Evolutionary conservation across 2,329 filamentous ascomycete genomes (phyloP).

Genomic region (Alternaria metachromatica): DNA sequence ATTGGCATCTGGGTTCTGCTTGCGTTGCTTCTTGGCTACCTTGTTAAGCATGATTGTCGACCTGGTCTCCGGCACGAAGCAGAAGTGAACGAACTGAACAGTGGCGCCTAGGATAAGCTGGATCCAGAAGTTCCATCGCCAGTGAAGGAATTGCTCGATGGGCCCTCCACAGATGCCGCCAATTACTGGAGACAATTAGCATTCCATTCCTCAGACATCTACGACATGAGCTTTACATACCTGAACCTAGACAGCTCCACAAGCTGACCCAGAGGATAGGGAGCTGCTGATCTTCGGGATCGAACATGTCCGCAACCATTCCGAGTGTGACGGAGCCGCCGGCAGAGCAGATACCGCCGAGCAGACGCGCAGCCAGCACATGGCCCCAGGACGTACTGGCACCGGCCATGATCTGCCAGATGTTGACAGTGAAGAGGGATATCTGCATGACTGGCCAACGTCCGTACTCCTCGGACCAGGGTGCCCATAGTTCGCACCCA

Average conservation of each 20-base stretch:
- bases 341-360: slow-evolving; percentile 57
- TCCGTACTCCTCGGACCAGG: slow-evolving; percentile 79
- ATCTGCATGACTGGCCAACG: slow-evolving; percentile 76
- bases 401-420: slow-evolving; percentile 66
- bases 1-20: slow-evolving; percentile 51
- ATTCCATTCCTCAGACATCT: neutral
- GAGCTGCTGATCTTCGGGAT: slow-evolving; percentile 68
- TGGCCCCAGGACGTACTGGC: slow-evolving; percentile 68
- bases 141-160: slow-evolving; percentile 69
- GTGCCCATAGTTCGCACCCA: slow-evolving; percentile 86
- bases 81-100: slow-evolving; percentile 70
- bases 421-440: slow-evolving; percentile 75
- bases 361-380: slow-evolving; percentile 65
- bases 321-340: slow-evolving; percentile 70
- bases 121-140: slow-evolving; percentile 83
- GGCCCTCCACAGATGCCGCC: slow-evolving; percentile 83
- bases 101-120: slow-evolving; percentile 78
- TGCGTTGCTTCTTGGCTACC: slow-evolving; percentile 76
- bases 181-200: slow-evolving; percentile 66
- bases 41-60: slow-evolving; percentile 77
- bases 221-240: slow-evolving; percentile 43
- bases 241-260: slow-evolving; percentile 69
- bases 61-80: slow-evolving; percentile 77
- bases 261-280: slow-evolving; percentile 66
- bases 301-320: slow-evolving; percentile 69